phyloP scores from a whole-genome alignment of 1,139 yeast genomes.

The Starmera stellimalicola region DNA sequence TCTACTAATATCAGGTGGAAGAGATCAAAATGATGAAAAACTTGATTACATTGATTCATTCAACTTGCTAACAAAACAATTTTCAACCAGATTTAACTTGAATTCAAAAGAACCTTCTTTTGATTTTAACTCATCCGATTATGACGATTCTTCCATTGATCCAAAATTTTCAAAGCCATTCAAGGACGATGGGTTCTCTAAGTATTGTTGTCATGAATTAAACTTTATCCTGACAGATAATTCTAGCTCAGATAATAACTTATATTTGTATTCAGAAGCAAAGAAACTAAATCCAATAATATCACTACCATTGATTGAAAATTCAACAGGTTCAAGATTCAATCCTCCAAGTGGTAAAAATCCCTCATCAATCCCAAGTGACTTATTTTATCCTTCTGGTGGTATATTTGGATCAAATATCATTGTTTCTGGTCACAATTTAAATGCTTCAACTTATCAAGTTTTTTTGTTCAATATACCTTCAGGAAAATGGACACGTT shows the following conservation, averaged over 20 bases:
- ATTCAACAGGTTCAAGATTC: slow-evolving; percentile 22
- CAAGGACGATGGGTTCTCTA: neutral
- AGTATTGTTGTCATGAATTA: neutral
- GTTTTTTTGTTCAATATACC: slow-evolving; percentile 53
- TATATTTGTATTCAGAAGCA: slow-evolving; percentile 11
- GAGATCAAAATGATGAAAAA: slow-evolving; percentile 32
- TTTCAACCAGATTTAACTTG: slow-evolving; percentile 17
- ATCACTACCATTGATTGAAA: slow-evolving; percentile 22
- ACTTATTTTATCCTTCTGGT: slow-evolving; percentile 45
- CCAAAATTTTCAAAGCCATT: slow-evolving; percentile 4
- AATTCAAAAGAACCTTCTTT: too few relatives aligned
- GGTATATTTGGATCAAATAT: slow-evolving; percentile 58
- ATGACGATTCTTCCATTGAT: slow-evolving; percentile 3
- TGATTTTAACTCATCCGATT: neutral
- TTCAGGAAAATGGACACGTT: slow-evolving; percentile 55
- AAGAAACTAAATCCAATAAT: slow-evolving; percentile 19
- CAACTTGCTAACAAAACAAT: slow-evolving; percentile 40
- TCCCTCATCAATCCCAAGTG: slow-evolving; percentile 20
- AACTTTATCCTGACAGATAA: slow-evolving; percentile 1
- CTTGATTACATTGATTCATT: slow-evolving; percentile 38
- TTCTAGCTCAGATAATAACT: slow-evolving; percentile 5
- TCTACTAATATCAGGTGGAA: slow-evolving; percentile 53
- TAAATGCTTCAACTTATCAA: slow-evolving; percentile 30
- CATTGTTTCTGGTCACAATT: slow-evolving; percentile 47
- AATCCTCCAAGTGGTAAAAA: slow-evolving; percentile 8